Percentiles rank a stretch among this genome's conserved stretches.
phyloP scores from a whole-genome alignment of 208 protist species.

The Leishmania major region DNA sequence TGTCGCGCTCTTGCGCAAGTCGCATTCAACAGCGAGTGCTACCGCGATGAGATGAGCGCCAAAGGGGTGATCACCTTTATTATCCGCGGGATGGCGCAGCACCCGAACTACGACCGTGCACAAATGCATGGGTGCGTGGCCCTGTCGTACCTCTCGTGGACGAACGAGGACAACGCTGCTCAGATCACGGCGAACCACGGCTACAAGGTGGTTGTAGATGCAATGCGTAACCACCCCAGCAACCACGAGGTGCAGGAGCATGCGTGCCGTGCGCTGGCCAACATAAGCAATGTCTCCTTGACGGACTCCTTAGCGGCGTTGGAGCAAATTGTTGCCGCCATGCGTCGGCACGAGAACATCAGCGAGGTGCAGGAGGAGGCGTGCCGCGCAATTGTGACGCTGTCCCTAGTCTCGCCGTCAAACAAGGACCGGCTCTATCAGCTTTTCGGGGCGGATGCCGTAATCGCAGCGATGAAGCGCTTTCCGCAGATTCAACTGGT shows the following conservation, averaged over 20 bases:
- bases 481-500: slow-evolving; percentile 78
- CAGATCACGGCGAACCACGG: slow-evolving; percentile 81
- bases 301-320: slow-evolving; percentile 63
- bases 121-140: slow-evolving; percentile 93
- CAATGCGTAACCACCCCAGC: slow-evolving; percentile 86
- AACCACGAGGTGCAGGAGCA: slow-evolving; percentile 92
- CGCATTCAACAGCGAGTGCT: slow-evolving; percentile 89
- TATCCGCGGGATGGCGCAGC: slow-evolving; percentile 85
- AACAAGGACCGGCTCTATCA: slow-evolving; percentile 89
- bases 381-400: slow-evolving; percentile 89
- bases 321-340: slow-evolving; percentile 83
- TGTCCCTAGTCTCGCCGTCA: slow-evolving; percentile 77
- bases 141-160: slow-evolving; percentile 92
- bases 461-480: slow-evolving; percentile 76
- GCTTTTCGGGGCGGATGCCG: slow-evolving; percentile 68
- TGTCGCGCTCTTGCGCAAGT: slow-evolving; percentile 90
- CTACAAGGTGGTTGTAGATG: slow-evolving; percentile 83
- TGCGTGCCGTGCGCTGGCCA: slow-evolving; percentile 85
- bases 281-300: slow-evolving; percentile 75
- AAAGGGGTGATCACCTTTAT: slow-evolving; percentile 86
- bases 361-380: slow-evolving; percentile 91
- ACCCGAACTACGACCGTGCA: slow-evolving; percentile 84
- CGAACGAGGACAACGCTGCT: slow-evolving; percentile 80
- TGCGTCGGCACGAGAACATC: slow-evolving; percentile 77
- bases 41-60: slow-evolving; percentile 87